Evolutionary conservation across 2,329 filamentous ascomycete species (phyloP).

Genomic region (Thelonectria blattea): DNA sequence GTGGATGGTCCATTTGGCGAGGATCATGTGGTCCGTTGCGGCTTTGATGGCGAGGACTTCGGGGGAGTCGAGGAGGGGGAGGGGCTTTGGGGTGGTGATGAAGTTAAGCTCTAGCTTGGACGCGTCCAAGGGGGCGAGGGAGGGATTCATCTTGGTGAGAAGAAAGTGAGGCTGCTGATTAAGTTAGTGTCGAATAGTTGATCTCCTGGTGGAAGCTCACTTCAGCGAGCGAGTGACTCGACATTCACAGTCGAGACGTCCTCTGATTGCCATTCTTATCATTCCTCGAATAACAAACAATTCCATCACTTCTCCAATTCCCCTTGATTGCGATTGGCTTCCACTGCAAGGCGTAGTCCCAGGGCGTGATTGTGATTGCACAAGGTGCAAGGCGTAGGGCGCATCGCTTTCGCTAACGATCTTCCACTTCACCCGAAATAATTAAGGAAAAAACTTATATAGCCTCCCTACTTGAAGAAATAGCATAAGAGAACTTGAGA

Average conservation of each 20-base stretch:
- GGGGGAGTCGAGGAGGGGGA: constrained; percentile 1
- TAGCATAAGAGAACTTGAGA: no score
- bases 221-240: no score
- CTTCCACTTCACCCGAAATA: no score
- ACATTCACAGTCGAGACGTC: neutral
- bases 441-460: no score
- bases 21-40: constrained; percentile 16
- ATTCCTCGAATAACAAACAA: neutral
- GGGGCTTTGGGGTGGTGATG: neutral
- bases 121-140: constrained; percentile 3
- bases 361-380: neutral
- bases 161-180: neutral
- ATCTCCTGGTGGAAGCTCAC: no score
- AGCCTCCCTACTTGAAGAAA: no score
- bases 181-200: neutral
- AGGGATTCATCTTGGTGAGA: neutral
- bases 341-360: neutral
- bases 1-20: constrained; percentile 4
- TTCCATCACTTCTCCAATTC: neutral
- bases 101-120: neutral
- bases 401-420: neutral
- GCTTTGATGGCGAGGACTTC: constrained; percentile 3
- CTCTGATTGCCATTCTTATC: neutral
- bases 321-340: neutral
- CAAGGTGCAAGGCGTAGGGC: neutral